Evolutionary conservation across 2,329 filamentous ascomycete genomes (phyloP), one percentile per base, ranked within the genome.

Genomic region (Stemphylium beticola): DNA sequence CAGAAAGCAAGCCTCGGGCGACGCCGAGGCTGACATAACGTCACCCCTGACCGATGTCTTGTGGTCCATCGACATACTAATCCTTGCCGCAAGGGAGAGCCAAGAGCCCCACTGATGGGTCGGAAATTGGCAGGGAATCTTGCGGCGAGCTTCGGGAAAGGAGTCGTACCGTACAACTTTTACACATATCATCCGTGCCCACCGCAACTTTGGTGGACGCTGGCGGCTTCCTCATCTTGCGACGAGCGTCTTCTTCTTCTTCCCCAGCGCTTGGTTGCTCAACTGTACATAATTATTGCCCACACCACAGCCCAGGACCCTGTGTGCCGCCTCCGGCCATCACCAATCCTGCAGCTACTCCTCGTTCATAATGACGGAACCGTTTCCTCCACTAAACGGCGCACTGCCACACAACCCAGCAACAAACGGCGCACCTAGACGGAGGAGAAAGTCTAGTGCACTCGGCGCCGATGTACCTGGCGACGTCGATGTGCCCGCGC

Each of bases 391-490:
- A 14, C 64, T 74, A 24, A 58, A 68, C 54, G 60, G 64, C 40
- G 50, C 65, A 44, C 53, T 36, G 31, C 47, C 61, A 17, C 62
- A 53, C 24, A 48, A 47, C 9, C 65, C 39, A 33, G 52, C 33
- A 8, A 48, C 40, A 14, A 66, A 71, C 53, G 58, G 51, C n/a
- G 46, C 55, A 18, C 38, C 50, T 3, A 50, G 58, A 15, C 66
- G 73, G 62, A 71, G 78, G 61, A 70, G 79, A 62, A 79, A 78
- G 60, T 79, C 77, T 14, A 81, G 78, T 66, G 79, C 74, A 33
- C 73, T 84, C 14, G 81, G 81, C 29, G 79, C 75, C 34, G 82
- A 84, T 57, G 78, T 82, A 22, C 76, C 78, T 24, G 81, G 82
- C 53, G 82, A 84, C 65, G 83, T 78, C 34, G 78, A 78, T 58